A percentile compares a stretch with the other conserved stretches of the same genome.
Evolutionary conservation across 768 basidiomycete genomes (phyloP).

Genomic region (Hydnomerulius pinastri): DNA sequence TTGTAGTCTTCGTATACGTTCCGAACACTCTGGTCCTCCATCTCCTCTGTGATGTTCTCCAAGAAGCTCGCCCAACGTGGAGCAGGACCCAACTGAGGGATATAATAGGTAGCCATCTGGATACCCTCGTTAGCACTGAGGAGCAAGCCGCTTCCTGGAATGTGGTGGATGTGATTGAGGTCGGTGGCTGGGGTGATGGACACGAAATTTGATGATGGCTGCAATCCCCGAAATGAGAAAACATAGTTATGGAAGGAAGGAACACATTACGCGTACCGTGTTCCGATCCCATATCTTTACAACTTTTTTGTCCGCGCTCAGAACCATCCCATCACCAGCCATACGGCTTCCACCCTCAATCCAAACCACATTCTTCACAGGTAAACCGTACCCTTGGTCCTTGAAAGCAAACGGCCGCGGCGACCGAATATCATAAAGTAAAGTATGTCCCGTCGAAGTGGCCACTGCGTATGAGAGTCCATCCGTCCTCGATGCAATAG

Average conservation of each 20-base stretch:
- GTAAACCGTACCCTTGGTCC: conserved; percentile 96
- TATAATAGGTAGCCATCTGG: conserved; percentile 91
- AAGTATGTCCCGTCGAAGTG: conserved; percentile 91
- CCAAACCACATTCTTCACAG: conserved; percentile 85
- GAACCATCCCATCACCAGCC: conserved; percentile 85
- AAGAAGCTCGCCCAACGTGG: conserved; percentile 98
- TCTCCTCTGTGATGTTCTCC: conserved; percentile 97
- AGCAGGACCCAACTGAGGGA: conserved; percentile 95
- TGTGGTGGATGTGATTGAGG: conserved; percentile 87
- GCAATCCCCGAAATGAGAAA: conserved; percentile 1
- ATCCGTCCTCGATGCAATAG: conserved; percentile 81
- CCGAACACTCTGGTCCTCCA: conserved; percentile 84
- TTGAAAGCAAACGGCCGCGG: conserved; percentile 83
- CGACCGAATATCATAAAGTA: conserved; percentile 92
- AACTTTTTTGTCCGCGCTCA: conserved; percentile 95
- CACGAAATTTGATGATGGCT: conserved; percentile 86
- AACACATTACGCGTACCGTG: conserved; percentile 50
- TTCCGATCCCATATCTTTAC: conserved; percentile 96
- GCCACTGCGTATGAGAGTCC: conserved; percentile 94
- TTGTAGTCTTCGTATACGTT: conserved; percentile 96
- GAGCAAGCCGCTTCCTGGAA: conserved; percentile 86
- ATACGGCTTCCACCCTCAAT: conserved; percentile 82
- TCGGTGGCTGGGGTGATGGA: conserved; percentile 91
- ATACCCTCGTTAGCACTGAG: conserved; percentile 97
- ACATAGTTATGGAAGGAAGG: neutral